These are phyloP conservation scores for Dacryopinax primogenitus DNA, from an alignment of 768 basidiomycete genomes.

Conservation along the genomic window DNA sequence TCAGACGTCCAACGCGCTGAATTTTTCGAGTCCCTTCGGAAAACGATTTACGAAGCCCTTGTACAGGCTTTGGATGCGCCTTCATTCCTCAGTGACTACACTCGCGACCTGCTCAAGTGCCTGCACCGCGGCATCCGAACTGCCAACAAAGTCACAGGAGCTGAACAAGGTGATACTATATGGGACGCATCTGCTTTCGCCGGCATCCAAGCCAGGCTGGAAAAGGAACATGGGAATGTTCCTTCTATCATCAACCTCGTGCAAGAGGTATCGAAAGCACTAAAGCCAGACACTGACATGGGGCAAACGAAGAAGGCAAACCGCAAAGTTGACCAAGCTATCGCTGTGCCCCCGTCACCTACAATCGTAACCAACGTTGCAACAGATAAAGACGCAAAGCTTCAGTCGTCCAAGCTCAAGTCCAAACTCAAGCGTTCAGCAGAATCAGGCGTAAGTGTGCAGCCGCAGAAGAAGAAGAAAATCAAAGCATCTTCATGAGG, in stretches of 20 bases:
- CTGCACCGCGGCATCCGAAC: background rate
- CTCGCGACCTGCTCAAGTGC: background rate
- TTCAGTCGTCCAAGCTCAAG: background rate
- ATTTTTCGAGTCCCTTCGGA: background rate
- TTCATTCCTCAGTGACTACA: background rate
- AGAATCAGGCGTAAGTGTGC: constrained; percentile 26
- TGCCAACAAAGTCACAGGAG: background rate
- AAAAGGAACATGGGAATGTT: constrained; percentile 11
- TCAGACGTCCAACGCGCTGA: background rate
- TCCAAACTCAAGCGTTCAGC: background rate
- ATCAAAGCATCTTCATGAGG: constrained; percentile 29
- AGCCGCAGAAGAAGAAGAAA: constrained; percentile 25
- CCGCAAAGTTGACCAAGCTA: background rate
- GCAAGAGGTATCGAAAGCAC: background rate
- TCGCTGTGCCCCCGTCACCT: background rate
- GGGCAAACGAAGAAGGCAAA: background rate
- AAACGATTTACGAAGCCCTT: background rate
- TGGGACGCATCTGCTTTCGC: constrained; percentile 1
- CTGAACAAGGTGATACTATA: background rate
- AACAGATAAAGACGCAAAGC: background rate
- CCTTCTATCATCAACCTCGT: background rate
- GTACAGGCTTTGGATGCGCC: background rate
- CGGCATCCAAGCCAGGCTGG: constrained; percentile 21
- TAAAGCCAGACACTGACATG: background rate
- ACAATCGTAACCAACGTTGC: background rate